phyloP scores from a whole-genome alignment of 805 yeast genomes.

The Geotrichum ghanense region DNA sequence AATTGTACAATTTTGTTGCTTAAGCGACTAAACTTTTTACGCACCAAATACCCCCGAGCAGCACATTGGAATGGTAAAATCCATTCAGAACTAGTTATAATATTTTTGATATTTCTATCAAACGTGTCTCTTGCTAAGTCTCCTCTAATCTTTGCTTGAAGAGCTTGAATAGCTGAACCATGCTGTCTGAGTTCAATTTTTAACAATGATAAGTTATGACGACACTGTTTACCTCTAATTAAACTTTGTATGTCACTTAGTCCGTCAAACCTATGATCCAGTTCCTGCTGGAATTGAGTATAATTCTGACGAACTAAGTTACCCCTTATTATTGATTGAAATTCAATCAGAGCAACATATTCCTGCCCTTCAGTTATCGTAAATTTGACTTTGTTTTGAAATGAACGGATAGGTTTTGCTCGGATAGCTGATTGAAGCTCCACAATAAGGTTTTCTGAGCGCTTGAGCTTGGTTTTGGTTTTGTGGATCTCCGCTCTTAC shows the following conservation, averaged over 20 bases:
- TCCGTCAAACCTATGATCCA: slow-evolving; percentile 12
- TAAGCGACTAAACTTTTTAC: slow-evolving; percentile 9
- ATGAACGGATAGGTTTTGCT: slow-evolving; percentile 7
- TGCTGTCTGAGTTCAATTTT: neutral
- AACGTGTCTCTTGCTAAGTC: neutral
- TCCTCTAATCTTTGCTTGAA: neutral
- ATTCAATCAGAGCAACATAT: slow-evolving; percentile 21
- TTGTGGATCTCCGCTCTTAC: neutral
- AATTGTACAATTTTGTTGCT: slow-evolving; percentile 9
- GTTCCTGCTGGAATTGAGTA: slow-evolving; percentile 9
- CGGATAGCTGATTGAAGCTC: slow-evolving; percentile 12
- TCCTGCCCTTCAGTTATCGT: neutral
- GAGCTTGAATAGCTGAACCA: neutral
- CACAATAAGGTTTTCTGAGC: neutral
- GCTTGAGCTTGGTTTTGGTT: neutral
- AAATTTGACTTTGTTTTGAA: neutral
- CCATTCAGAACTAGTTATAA: neutral
- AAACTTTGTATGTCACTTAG: slow-evolving; percentile 19
- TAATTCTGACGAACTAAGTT: slow-evolving; percentile 12
- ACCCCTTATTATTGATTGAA: slow-evolving; percentile 54
- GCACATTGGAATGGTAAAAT: slow-evolving; percentile 6
- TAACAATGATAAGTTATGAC: slow-evolving; percentile 5
- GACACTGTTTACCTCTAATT: slow-evolving; percentile 17
- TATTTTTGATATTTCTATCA: neutral
- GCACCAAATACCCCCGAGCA: slow-evolving; percentile 35